Conservation (phyloP, 202 grass and related monocot genomes). For the Dendrocalamus latiflorus region DNA sequence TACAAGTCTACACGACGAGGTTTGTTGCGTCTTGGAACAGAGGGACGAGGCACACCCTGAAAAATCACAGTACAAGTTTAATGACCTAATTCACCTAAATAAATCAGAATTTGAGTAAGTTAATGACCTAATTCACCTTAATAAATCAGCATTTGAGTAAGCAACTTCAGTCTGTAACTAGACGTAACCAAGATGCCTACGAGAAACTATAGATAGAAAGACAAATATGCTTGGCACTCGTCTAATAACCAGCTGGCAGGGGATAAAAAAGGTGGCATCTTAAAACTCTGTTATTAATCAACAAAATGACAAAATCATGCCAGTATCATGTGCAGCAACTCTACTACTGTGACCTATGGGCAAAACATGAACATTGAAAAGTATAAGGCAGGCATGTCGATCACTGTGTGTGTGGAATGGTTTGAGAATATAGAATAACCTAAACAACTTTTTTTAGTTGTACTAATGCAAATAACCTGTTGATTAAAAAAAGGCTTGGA, state of each 20-base stretch:
- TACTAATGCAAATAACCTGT: background rate
- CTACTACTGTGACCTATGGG: background rate
- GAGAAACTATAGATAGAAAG: background rate
- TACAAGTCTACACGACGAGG: constrained; percentile 90
- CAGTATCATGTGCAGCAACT: background rate
- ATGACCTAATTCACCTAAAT: background rate
- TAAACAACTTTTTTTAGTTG: background rate
- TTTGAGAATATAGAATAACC: constrained; percentile 6
- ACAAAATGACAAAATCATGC: background rate
- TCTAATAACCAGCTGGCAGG: background rate
- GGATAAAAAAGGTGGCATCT: background rate
- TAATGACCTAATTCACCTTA: background rate
- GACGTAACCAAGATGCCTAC: background rate
- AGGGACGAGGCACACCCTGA: constrained; percentile 67
- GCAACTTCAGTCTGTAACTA: background rate
- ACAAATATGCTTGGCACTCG: background rate
- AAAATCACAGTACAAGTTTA: constrained; percentile 19
- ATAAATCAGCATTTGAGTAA: background rate
- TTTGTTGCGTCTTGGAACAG: constrained; percentile 68
- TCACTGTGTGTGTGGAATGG: background rate
- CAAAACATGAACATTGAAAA: background rate
- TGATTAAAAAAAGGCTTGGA: background rate
- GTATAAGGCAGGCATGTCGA: constrained; percentile 4
- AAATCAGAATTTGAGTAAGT: background rate
- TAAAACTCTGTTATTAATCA: background rate